These are phyloP conservation scores for Boletus mariae DNA, from an alignment of 1,284 basidiomycete genomes.

Conservation along the genomic window DNA sequence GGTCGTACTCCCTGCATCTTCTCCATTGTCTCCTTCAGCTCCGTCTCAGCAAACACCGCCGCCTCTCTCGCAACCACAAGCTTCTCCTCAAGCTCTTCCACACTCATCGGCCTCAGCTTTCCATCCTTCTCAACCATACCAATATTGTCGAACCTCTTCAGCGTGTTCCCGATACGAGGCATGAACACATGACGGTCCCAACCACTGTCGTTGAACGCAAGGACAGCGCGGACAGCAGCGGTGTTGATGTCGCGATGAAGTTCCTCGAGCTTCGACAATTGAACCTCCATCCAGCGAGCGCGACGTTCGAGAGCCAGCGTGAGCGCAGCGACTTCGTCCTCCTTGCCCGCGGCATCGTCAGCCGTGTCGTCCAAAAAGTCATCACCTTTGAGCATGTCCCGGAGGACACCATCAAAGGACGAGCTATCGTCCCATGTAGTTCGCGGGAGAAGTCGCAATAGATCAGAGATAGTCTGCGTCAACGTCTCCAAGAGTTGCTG, in stretches of 20 bases:
- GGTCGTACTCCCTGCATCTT: slow-evolving; percentile 55
- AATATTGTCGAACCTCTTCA: slow-evolving; percentile 65
- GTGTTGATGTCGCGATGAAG: slow-evolving; percentile 82
- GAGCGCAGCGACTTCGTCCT: slow-evolving; percentile 77
- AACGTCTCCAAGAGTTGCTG: slow-evolving; percentile 80
- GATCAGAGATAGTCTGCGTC: slow-evolving; percentile 80
- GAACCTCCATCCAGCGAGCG: slow-evolving; percentile 86
- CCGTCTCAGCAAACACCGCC: slow-evolving; percentile 65
- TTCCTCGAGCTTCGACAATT: slow-evolving; percentile 79
- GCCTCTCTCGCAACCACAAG: slow-evolving; percentile 65
- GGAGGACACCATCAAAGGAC: slow-evolving; percentile 77
- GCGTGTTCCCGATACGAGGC: slow-evolving; percentile 60
- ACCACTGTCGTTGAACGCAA: slow-evolving; percentile 79
- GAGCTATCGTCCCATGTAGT: slow-evolving; percentile 85
- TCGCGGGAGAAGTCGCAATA: slow-evolving; percentile 74
- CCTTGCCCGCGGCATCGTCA: slow-evolving; percentile 59
- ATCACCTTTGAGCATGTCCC: slow-evolving; percentile 82
- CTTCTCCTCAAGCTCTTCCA: slow-evolving; percentile 71
- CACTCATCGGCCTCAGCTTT: slow-evolving; percentile 50
- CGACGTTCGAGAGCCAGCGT: slow-evolving; percentile 78
- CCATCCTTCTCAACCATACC: slow-evolving; percentile 51
- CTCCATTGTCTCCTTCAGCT: slow-evolving; percentile 70
- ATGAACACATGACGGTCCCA: slow-evolving; percentile 69
- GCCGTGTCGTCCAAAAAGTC: slow-evolving; percentile 74
- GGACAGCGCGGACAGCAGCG: slow-evolving; percentile 74